Base-by-base conservation (phyloP, 140 eudicot species). In the Stevia rebaudiana region DNA sequence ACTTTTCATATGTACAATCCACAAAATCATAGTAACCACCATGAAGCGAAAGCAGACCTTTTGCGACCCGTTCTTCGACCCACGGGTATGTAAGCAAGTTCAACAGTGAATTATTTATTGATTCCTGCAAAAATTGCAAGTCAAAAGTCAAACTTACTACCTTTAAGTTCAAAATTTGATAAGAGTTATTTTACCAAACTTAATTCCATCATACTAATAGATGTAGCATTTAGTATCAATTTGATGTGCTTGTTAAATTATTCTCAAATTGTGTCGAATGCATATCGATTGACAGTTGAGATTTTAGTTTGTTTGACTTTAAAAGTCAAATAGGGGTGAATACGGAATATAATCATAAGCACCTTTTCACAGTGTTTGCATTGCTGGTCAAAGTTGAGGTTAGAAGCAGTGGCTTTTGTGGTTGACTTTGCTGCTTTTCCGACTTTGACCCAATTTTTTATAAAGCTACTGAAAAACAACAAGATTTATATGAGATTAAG, bases 321-420 rank as follows among this genome's bases (percentile, higher is more conserved):
- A 12, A 68, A 25, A 40, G 73, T 53, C 64, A 46, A 57, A 23
- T 39, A 33, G 17, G 4, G 30, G 35, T 10, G 23, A 31, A 28
- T 15, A 30, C 13, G 15, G 12, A 18, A 18, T 0, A 35, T 10
- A 54, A 36, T 9, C 17, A 68, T 19, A 36, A 10, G 62, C 51
- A 94, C 99, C 97, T 88, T 94, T 81, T 88, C 99, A 13, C 99
- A 94, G 77, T 83, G 95, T 73, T 58, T 76, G 79, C 95, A 94
- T 68, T 88, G 99, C 70, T 88, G 94, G 74, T 94, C 95, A 53
- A 94, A 81, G 78, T 76, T 75, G 74, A 88, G 97, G 73, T 83
- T 61, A 46, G 97, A 94, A 68, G 86, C 81, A 62, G 69, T 82
- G 69, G 90, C 83, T 70, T 85, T 81, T 40, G 94, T 88, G 68